These are phyloP conservation scores for Colletotrichum phormii DNA, from an alignment of 2,329 filamentous ascomycete genomes.

Conservation along the genomic window DNA sequence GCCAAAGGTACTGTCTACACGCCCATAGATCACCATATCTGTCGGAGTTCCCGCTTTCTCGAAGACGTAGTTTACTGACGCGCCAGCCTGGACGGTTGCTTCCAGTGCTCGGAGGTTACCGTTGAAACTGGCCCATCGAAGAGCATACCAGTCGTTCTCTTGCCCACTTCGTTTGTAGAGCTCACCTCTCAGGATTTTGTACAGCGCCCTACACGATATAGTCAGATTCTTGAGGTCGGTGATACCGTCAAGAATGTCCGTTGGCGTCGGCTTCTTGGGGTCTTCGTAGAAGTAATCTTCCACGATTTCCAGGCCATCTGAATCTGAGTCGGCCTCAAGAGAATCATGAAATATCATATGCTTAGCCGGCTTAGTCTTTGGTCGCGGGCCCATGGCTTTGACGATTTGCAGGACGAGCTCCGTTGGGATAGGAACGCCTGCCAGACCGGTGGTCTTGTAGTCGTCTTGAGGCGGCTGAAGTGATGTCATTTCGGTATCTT, in stretches of 20 bases:
- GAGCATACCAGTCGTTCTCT: slow-evolving; percentile 13
- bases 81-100: neutral
- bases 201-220: neutral
- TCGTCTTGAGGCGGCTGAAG: neutral
- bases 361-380: neutral
- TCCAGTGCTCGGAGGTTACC: neutral
- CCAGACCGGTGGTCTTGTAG: neutral
- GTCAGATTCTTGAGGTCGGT: slow-evolving; percentile 6
- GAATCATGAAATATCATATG: neutral
- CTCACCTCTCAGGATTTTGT: neutral
- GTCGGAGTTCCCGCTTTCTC: neutral
- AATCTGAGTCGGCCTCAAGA: neutral
- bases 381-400: neutral
- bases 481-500: neutral
- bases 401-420: neutral
- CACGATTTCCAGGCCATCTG: neutral
- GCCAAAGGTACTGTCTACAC: neutral
- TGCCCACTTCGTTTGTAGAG: neutral
- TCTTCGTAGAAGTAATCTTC: neutral
- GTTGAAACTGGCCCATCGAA: slow-evolving; percentile 9
- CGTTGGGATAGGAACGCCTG: neutral
- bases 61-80: neutral
- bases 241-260: neutral
- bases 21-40: neutral
- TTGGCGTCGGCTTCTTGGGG: neutral